Base-by-base conservation (phyloP, 2,329 filamentous ascomycete species). In the Trichoderma semiorbis region DNA sequence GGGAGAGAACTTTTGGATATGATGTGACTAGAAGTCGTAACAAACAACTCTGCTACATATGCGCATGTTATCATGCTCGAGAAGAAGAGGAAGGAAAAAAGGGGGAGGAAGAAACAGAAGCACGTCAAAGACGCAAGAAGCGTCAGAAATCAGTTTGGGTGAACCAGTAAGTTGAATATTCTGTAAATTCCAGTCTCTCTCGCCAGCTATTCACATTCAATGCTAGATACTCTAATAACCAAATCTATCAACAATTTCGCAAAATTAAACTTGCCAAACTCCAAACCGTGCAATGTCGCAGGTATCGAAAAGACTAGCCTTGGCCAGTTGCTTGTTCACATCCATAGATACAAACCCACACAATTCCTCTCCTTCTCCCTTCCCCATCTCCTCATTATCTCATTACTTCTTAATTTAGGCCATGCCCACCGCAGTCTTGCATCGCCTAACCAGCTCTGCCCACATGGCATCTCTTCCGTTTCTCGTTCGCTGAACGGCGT, bases 401-500 rank as follows among this genome's bases (percentile, higher is more conserved):
- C n/a, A 62, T 43, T 53, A 50, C 10, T 34, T 61, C n/a, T 53
- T 24, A 16, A 14, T 21, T 78, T 75, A 81, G 57, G 77, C 78
- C 76, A 80, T 60, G 18, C 83, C 81, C 75, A 87, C 79, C 0
- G 78, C 73, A 2, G 76, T 79, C 80, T 83, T 88, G 53, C 84
- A 76, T 70, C 91, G 84, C 73, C 90, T 85, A 77, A 85, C 82
- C 61, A 92, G 75, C 81, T 93, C 91, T 1, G 77, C 78, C 78
- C 86, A 86, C 84, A 92, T 89, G 10, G 90, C 90, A 77, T 90
- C 84, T 18, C 90, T 84, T 10, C 89, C 90, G 62, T 85, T 85
- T 73, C 81, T 84, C 30, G 91, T 93, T 72, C 91, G 81, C 78
- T 88, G 83, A 58, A 92, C 87, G 3, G 91, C 91, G 74, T 92